Evolutionary conservation across 2,329 filamentous ascomycete species (phyloP).

Genomic region (Exophiala dermatitidis): DNA sequence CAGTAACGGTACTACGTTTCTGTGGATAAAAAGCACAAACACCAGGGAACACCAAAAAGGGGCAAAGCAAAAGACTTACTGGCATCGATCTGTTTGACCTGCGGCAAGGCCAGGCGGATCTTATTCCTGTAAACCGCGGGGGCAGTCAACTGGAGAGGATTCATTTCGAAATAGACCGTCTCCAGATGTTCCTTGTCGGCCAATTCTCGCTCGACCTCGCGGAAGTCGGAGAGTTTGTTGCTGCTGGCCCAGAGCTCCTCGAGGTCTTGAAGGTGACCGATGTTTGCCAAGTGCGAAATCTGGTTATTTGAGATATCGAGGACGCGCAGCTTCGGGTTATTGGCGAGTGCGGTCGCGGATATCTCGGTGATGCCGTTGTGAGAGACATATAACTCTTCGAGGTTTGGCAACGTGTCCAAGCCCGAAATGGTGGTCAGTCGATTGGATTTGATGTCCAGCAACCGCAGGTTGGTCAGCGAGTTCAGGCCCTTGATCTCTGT

Average conservation of each 20-base stretch:
- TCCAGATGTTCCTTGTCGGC: slow-evolving; percentile 69
- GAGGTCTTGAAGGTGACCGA: slow-evolving; percentile 61
- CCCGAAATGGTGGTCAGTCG: slow-evolving; percentile 73
- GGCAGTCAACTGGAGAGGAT: slow-evolving; percentile 70
- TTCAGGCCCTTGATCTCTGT: slow-evolving; percentile 68
- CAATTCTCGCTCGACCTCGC: slow-evolving; percentile 69
- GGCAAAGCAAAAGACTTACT: slow-evolving; percentile 57
- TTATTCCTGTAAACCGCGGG: slow-evolving; percentile 94
- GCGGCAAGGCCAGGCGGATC: slow-evolving; percentile 75
- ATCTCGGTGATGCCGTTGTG: slow-evolving; percentile 83
- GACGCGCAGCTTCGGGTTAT: slow-evolving; percentile 60
- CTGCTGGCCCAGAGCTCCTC: slow-evolving; percentile 94
- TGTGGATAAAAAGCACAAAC: no score
- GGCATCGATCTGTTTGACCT: slow-evolving; percentile 89
- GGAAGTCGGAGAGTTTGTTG: slow-evolving; percentile 72
- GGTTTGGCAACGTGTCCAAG: slow-evolving; percentile 62
- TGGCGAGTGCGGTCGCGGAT: slow-evolving; percentile 55
- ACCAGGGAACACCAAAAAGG: background rate
- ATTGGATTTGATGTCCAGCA: slow-evolving; percentile 93
- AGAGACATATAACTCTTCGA: slow-evolving; percentile 92
- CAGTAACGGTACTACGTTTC: no score
- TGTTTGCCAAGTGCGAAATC: slow-evolving; percentile 64
- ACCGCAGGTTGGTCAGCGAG: slow-evolving; percentile 69
- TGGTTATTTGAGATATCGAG: slow-evolving; percentile 88
- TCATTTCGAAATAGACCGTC: slow-evolving; percentile 95